Evolutionary conservation across 768 basidiomycete genomes (phyloP), one percentile per base, ranked within the genome.

Genomic region (Naganishia friedmannii): DNA sequence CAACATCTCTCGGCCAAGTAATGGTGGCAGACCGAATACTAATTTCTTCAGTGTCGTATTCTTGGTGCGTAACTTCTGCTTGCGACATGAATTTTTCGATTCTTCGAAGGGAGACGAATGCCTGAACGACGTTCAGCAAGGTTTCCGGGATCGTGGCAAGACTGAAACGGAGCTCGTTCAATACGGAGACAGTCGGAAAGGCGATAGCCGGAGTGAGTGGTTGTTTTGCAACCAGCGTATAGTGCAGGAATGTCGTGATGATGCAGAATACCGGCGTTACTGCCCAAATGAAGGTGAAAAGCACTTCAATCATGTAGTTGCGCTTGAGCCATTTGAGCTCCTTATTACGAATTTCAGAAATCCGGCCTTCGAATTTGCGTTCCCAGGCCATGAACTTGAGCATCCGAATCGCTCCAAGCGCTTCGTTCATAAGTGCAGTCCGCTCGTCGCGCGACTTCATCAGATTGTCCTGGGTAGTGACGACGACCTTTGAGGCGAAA

Each of bases 331-430:
- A 92, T 74, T 87, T 88, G 28, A 96, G 83, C 79, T 96, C 93
- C 73, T 87, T 88, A 53, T 87, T 87, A 29, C 93, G 86, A 70
- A 95, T 84, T 65, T 85, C 87, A 66, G 89, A 79, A 0, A 93
- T 88, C 12, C 85, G 85, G 28, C 84, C 83, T 81, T 95, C 93
- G 74, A 94, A 94, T 77, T 87, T 91, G 29, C 93, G 87, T 79
- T 96, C 93, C 93, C 88, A 89, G 19, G 92, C 93, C 92, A 95
- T 94, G 81, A 94, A 96, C 78, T 95, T 94, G 74, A 94, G 86
- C 91, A 94, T 94, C 34, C 92, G 86, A 69, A 94, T 93, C 15
- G 86, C 92, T 57, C 91, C 91, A 12, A 93, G 83, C 71, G 93
- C 83, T 81, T 94, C 92, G 75, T 94, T 94, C 93, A 95, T 96